Evolutionary conservation across 2,329 filamentous ascomycete species (phyloP).

Genomic region (Phaeosphaeriaceae sp.): DNA sequence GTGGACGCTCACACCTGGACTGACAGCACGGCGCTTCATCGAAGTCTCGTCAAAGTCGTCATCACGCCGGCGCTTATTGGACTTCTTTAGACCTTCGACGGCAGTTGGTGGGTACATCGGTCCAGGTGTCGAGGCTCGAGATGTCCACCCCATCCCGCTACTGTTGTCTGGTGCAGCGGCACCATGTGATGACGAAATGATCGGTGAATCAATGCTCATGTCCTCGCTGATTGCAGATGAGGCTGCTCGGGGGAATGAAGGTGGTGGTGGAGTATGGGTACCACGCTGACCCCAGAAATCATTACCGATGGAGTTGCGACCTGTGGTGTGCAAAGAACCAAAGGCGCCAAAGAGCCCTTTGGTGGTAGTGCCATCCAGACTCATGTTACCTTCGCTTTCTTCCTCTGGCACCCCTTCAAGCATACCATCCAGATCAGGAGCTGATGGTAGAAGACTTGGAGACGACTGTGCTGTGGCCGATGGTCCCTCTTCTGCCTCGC

Average conservation of each 20-base stretch:
- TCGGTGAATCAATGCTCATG: constrained; percentile 74
- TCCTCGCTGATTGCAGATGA: constrained; percentile 69
- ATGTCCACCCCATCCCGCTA: constrained; percentile 31
- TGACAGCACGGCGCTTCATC: constrained; percentile 91
- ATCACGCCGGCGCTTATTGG: constrained; percentile 79
- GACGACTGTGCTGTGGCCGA: constrained; percentile 70
- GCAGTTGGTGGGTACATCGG: constrained; percentile 47
- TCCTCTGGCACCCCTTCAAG: constrained; percentile 76
- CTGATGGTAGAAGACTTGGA: constrained; percentile 67
- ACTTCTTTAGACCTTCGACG: constrained; percentile 52
- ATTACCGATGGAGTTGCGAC: constrained; percentile 74
- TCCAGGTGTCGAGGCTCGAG: constrained; percentile 48
- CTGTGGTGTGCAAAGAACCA: constrained; percentile 73
- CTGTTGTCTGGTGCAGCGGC: constrained; percentile 25
- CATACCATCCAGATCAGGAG: constrained; percentile 62
- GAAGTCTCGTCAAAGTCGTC: constrained; percentile 88
- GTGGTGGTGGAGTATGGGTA: constrained; percentile 60
- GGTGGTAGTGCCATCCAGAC: constrained; percentile 48
- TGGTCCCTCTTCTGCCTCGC: constrained; percentile 78
- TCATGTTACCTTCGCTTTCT: constrained; percentile 63
- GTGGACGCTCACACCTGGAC: constrained; percentile 87
- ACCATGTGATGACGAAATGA: constrained; percentile 33
- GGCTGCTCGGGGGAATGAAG: constrained; percentile 63
- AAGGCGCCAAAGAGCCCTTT: constrained; percentile 69
- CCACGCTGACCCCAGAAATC: constrained; percentile 80